These are phyloP conservation scores for Gremmenia infestans DNA, from an alignment of 2,329 filamentous ascomycete genomes.

Conservation along the genomic window DNA sequence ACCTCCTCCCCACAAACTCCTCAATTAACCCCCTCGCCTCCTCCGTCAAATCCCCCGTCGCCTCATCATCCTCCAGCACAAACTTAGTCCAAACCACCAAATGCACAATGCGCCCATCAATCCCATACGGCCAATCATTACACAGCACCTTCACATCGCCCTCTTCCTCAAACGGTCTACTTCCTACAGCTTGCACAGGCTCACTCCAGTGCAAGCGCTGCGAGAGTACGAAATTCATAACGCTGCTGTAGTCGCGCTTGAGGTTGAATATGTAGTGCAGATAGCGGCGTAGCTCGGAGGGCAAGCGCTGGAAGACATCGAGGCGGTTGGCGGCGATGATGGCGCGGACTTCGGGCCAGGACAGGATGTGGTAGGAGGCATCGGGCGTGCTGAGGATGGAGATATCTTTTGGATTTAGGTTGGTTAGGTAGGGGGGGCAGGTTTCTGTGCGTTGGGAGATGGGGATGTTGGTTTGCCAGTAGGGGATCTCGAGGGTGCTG, in stretches of 20 bases:
- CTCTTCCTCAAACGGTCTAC: slow-evolving; percentile 15
- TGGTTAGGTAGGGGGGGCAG: slow-evolving; percentile 67
- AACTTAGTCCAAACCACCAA: slow-evolving; percentile 95
- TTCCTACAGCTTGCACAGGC: slow-evolving; percentile 40
- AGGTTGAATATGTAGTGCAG: slow-evolving; percentile 63
- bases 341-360: slow-evolving; percentile 63
- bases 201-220: slow-evolving; percentile 64
- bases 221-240: slow-evolving; percentile 70
- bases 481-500: slow-evolving; percentile 42
- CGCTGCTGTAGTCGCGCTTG: slow-evolving; percentile 63
- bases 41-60: slow-evolving; percentile 56
- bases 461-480: slow-evolving; percentile 81
- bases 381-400: slow-evolving; percentile 68
- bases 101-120: slow-evolving; percentile 74
- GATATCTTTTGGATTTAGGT: slow-evolving; percentile 62
- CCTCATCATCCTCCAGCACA: slow-evolving; percentile 61
- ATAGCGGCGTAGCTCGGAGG: slow-evolving; percentile 75
- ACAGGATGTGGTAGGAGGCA: slow-evolving; percentile 53
- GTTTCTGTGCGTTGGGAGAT: slow-evolving; percentile 52
- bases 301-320: slow-evolving; percentile 69
- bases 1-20: slow-evolving; percentile 62
- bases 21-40: slow-evolving; percentile 61
- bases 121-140: slow-evolving; percentile 94
- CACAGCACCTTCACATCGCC: slow-evolving; percentile 67
- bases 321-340: slow-evolving; percentile 64